A percentile compares a stretch with the other conserved stretches of the same genome.
phyloP scores from a whole-genome alignment of 257 asterid genomes.

The Asclepias syriaca region DNA sequence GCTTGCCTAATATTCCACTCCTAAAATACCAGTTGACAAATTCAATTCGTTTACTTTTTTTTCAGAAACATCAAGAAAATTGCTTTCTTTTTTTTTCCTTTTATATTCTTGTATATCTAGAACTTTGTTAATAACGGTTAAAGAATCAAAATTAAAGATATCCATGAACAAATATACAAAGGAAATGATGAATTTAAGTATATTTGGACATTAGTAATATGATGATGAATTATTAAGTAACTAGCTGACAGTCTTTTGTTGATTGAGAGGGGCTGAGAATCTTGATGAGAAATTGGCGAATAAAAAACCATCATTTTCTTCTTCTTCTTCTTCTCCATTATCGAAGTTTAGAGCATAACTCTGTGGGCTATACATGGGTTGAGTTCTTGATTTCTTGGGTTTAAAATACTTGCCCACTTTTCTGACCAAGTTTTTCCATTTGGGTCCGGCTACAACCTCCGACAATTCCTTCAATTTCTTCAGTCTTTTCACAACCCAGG shows the following conservation, averaged over 20 bases:
- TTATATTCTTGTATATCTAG: too few relatives aligned
- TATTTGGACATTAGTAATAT: too few relatives aligned
- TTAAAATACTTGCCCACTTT: constrained; percentile 28
- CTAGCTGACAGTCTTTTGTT: constrained; percentile 8
- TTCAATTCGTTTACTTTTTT: too few relatives aligned
- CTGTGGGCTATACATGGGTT: constrained; percentile 53
- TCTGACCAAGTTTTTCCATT: constrained; percentile 32
- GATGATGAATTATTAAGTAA: neutral
- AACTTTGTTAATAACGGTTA: too few relatives aligned
- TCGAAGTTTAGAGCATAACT: constrained; percentile 70
- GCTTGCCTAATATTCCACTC: neutral
- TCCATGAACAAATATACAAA: too few relatives aligned
- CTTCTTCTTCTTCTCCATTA: constrained; percentile 20
- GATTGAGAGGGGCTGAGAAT: constrained; percentile 39
- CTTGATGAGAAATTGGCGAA: constrained; percentile 48
- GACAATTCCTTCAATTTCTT: constrained; percentile 30
- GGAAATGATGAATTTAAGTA: too few relatives aligned
- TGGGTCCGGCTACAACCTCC: constrained; percentile 33
- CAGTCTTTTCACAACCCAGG: constrained; percentile 22
- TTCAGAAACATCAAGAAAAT: neutral
- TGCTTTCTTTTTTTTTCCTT: too few relatives aligned
- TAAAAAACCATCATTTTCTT: constrained; percentile 4
- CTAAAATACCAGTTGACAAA: neutral
- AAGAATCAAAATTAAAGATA: too few relatives aligned
- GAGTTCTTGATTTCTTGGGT: constrained; percentile 20